A percentile compares a stretch with the other conserved stretches of the same genome.
Evolutionary conservation across 768 basidiomycete genomes (phyloP).

Genomic region (Amanita pallidorosea): DNA sequence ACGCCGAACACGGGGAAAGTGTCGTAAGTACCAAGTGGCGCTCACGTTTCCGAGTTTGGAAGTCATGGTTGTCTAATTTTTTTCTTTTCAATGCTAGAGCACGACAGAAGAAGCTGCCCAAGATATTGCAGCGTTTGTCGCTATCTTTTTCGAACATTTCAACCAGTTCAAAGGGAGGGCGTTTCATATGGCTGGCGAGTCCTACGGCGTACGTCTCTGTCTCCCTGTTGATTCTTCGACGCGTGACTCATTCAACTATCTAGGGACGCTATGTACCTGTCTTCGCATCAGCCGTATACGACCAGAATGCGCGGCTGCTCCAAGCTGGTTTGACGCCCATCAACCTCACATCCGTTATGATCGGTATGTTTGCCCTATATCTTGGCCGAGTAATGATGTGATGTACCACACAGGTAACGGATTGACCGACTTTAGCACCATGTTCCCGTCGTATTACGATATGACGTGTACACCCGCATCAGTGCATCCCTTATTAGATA

Average conservation of each 20-base stretch:
- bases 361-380: conserved; percentile 30
- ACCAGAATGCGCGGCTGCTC: conserved; percentile 50
- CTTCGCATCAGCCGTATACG: conserved; percentile 69
- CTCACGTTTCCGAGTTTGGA: not conserved
- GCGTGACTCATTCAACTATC: not conserved
- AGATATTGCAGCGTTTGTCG: conserved; percentile 61
- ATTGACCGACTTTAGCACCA: conserved; percentile 43
- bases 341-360: conserved; percentile 64
- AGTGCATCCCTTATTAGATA: conserved; percentile 33
- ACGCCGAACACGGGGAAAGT: conserved; percentile 52
- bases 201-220: conserved; percentile 48
- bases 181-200: conserved; percentile 66
- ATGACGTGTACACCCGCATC: conserved; percentile 46
- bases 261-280: conserved; percentile 64
- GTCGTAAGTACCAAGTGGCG: conserved; percentile 26
- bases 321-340: conserved; percentile 44
- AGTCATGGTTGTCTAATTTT: not conserved
- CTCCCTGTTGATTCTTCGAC: not conserved
- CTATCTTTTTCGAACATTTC: conserved; percentile 70
- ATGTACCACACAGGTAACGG: conserved; percentile 40
- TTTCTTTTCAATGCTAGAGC: conserved; percentile 16
- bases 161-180: conserved; percentile 54
- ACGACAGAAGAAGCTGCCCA: conserved; percentile 59
- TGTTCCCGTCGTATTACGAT: conserved; percentile 29
- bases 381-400: not conserved